Conservation (phyloP, 108 stramenopile genomes). For the Stephanodiscus minutulus region DNA sequence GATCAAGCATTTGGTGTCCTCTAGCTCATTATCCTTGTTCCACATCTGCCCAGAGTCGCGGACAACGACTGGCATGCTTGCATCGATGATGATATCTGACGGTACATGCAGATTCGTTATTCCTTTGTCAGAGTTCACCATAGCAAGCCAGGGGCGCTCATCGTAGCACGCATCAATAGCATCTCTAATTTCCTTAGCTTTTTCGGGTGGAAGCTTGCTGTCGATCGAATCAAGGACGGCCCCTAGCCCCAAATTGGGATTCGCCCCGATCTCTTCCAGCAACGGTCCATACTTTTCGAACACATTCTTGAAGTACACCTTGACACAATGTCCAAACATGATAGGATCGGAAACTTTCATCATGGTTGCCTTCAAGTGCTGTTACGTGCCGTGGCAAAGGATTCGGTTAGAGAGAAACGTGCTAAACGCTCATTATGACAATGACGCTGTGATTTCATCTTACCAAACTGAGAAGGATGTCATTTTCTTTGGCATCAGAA, state of each 20-base stretch:
- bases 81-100: conserved; percentile 89
- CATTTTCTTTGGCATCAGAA: conserved; percentile 83
- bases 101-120: conserved; percentile 90
- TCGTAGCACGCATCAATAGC: conserved; percentile 88
- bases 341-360: conserved; percentile 96
- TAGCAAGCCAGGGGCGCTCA: conserved; percentile 89
- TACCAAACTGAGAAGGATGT: conserved; percentile 70
- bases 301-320: conserved; percentile 85
- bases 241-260: conserved; percentile 89
- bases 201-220: conserved; percentile 55
- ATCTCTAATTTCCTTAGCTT: conserved; percentile 63
- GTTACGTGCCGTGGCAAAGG: conserved; percentile 2
- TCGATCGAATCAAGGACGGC: conserved; percentile 70
- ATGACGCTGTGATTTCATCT: background rate
- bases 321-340: conserved; percentile 92
- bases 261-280: conserved; percentile 84
- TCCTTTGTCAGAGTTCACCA: conserved; percentile 91
- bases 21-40: conserved; percentile 87
- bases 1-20: conserved; percentile 93
- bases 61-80: conserved; percentile 90
- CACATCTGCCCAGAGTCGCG: conserved; percentile 95
- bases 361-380: conserved; percentile 95
- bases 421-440: background rate
- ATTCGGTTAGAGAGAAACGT: conserved; percentile 11
- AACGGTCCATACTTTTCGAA: conserved; percentile 86